Base-by-base conservation (phyloP, 345 rosid species). In the Eucalyptus globulus region DNA sequence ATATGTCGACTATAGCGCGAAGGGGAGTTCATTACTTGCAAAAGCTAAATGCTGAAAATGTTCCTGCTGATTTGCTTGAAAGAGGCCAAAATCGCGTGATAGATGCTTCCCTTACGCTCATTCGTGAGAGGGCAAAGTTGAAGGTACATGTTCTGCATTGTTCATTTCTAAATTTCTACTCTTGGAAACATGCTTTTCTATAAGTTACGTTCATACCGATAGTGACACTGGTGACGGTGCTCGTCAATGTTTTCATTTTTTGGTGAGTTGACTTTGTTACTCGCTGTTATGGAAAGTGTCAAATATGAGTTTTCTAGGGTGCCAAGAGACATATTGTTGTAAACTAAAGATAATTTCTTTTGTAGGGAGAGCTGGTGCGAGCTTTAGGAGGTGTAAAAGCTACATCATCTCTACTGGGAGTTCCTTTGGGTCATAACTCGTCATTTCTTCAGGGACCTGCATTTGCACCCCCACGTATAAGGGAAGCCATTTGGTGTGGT, bases 401-500 rank as follows among this genome's bases (percentile, higher is more conserved):
- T 29, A 90, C 96, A 37, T 80, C 99, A 19, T 90, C 99, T 37
- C 97, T 98, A 90, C 96, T 98, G 47, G 99, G 99, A 62, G 99
- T 98, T 88, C 99, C 99, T 19, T 90, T 98, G 83, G 99, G 99
- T 50, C 99, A 98, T 86, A 98, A 98, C 91, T 98, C 99, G 8
- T 98, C 99, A 44, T 98, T 98, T 93, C 98, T 98, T 94, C 99
- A 98, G 91, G 99, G 99, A 27, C 99, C 99, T 1, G 99, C 99
- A 5, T 98, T 98, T 92, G 98, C 99, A 83, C 99, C 99, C 88
- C 99, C 99, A 80, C 94, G 99, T 60, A 98, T 98, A 62, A 92
- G 99, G 83, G 99, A 98, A 92, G 99, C 99, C 56, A 98, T 98
- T 87, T 98, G 99, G 99, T 98, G 99, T 91, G 99, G 96, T 86